Evolutionary conservation across 1,139 yeast genomes (phyloP).

Genomic region (Taphrina flavorubra): DNA sequence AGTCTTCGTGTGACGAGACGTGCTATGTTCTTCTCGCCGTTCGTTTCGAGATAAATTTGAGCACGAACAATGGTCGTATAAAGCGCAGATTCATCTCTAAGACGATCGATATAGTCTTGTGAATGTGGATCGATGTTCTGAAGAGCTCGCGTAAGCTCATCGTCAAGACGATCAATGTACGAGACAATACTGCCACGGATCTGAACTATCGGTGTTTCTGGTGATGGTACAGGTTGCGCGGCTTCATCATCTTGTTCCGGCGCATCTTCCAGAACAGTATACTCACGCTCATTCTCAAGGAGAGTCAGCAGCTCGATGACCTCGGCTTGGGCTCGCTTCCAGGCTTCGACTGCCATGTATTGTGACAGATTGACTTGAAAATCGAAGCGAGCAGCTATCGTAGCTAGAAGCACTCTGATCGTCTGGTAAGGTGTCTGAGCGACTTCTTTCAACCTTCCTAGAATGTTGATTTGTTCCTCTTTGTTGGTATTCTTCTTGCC

Average conservation of each 20-base stretch:
- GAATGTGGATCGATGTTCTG: conserved; percentile 94
- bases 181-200: conserved; percentile 86
- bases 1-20: conserved; percentile 83
- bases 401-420: conserved; percentile 77
- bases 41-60: conserved; percentile 78
- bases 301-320: conserved; percentile 67
- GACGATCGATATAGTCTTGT: conserved; percentile 86
- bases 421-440: conserved; percentile 70
- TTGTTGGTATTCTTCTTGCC: conserved; percentile 95
- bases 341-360: conserved; percentile 79
- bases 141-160: conserved; percentile 86
- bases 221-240: conserved; percentile 65
- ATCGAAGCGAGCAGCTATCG: conserved; percentile 89
- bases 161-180: conserved; percentile 90
- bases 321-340: conserved; percentile 69
- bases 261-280: conserved; percentile 80
- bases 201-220: conserved; percentile 66
- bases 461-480: conserved; percentile 71
- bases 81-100: conserved; percentile 81
- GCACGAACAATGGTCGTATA: conserved; percentile 80
- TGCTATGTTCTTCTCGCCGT: conserved; percentile 55
- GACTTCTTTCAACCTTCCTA: conserved; percentile 67
- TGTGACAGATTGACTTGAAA: conserved; percentile 65
- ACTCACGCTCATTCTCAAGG: conserved; percentile 68
- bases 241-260: conserved; percentile 69